Evolutionary conservation across 2,329 filamentous ascomycete genomes (phyloP), one percentile per base, ranked within the genome.

Genomic region (Cladosporium sp.): DNA sequence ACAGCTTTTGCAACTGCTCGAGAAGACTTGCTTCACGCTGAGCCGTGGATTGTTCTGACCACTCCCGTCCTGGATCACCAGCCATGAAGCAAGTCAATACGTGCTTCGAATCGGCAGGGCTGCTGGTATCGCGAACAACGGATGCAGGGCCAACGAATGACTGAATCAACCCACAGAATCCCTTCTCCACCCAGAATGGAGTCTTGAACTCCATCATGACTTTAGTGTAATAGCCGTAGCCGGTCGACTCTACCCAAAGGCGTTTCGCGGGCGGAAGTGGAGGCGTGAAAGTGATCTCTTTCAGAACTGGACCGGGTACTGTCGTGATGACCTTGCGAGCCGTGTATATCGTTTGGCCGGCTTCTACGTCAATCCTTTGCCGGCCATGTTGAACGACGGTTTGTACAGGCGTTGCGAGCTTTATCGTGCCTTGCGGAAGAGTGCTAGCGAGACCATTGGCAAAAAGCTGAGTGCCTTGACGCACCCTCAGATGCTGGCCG

Each of bases 201-300:
- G 66, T 65, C 0, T 67, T 58, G 67, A 78, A 83, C 30, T 76
- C 70, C 9, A 79, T 64, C 55, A 84, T 80, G 5, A 75, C 76
- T 66, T 85, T 84, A 51, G 75, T 77, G 63, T 82, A 82, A 60
- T 78, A 78, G 3, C 81, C 80, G 15, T 78, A 75, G 0, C 62
- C 67, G 5, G 73, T 73, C 0, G 74, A 70, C 3, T 74, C 64
- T 12, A 70, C 62, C 43, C 76, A 66, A 0, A 70, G 65, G n/a
- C 67, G 65, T 62, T 81, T 82, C 1, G 64, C 60, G 0, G 63
- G 34, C 0, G 79, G 78, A 0, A 86, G 72, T 0, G 72, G 58
- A 0, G 83, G 83, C 0, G 66, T 54, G 67, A 85, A 84, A 0
- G 42, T 57, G 34, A 86, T 79, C 6, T 68, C 73, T 36, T 74